Conservation (phyloP, 2,329 filamentous ascomycete genomes). For the Aspergillus pseudotamarii region DNA sequence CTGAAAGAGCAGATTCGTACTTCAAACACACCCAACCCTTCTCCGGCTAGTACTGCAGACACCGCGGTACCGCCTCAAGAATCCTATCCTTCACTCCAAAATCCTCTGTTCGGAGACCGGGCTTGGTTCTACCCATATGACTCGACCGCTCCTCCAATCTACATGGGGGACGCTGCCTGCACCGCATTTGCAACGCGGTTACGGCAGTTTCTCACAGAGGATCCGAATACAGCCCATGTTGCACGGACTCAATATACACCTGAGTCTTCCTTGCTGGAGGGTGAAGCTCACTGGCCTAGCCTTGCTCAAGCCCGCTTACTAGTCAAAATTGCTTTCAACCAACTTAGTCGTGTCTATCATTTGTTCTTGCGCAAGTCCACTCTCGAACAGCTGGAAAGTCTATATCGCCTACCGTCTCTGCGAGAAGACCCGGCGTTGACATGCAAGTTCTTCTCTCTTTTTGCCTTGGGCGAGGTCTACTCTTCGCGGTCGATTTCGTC, state of each 20-base stretch:
- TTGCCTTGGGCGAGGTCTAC: constrained; percentile 47
- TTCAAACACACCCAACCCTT: constrained; percentile 7
- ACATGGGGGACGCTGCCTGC: constrained; percentile 38
- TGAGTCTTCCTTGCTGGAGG: constrained; percentile 21
- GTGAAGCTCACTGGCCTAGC: constrained; percentile 29
- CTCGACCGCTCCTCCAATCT: constrained; percentile 27
- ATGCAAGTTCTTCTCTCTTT: constrained; percentile 47
- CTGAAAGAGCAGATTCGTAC: constrained; percentile 15
- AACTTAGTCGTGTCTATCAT: constrained; percentile 35
- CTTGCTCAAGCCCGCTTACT: constrained; percentile 33
- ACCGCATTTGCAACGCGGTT: constrained; percentile 38
- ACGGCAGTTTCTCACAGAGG: constrained; percentile 29
- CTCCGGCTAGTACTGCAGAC: constrained; percentile 1
- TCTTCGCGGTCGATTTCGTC: constrained; percentile 32
- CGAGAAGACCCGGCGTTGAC: constrained; percentile 34
- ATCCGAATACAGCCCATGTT: constrained; percentile 25
- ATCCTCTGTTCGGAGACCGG: constrained; percentile 28
- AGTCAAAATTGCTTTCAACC: constrained; percentile 31
- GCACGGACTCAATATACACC: constrained; percentile 27
- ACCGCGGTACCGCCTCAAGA: background rate
- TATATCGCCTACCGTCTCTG: constrained; percentile 24
- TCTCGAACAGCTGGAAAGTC: constrained; percentile 36
- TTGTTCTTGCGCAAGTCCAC: constrained; percentile 35
- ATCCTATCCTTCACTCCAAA: constrained; percentile 15
- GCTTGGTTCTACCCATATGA: constrained; percentile 34